Conservation (phyloP, 345 rosid genomes). For the Hibiscus mutabilis region DNA sequence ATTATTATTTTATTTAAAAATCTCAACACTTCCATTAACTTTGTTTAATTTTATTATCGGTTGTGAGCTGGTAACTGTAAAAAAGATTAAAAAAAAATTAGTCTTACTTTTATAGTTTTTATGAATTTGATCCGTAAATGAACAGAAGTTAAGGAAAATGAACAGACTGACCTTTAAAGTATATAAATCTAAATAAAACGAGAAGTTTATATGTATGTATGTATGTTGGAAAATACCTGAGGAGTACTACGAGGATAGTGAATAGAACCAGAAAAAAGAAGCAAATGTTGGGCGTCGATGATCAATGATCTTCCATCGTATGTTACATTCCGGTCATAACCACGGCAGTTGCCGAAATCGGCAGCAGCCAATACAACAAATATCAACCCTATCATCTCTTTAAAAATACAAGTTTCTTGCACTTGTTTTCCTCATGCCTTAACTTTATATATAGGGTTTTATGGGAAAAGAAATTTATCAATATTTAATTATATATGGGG, state of each 20-base stretch:
- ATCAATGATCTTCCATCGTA: conserved; percentile 61
- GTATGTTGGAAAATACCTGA: conserved; percentile 24
- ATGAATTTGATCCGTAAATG: too few relatives aligned
- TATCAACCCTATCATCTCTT: neutral
- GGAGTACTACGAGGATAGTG: conserved; percentile 85
- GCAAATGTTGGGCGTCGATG: conserved; percentile 47
- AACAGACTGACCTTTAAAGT: too few relatives aligned
- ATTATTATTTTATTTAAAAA: too few relatives aligned
- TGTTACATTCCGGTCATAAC: conserved; percentile 15
- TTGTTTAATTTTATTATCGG: too few relatives aligned
- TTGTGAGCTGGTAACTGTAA: too few relatives aligned
- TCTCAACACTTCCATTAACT: too few relatives aligned
- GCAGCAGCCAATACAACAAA: conserved; percentile 2
- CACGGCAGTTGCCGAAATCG: neutral
- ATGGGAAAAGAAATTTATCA: neutral
- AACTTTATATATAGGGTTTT: neutral
- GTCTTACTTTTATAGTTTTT: too few relatives aligned
- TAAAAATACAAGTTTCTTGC: neutral
- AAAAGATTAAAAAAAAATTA: too few relatives aligned
- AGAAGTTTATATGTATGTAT: neutral
- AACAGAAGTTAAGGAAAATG: too few relatives aligned
- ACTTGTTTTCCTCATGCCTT: neutral
- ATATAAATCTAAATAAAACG: neutral
- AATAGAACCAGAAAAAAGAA: conserved; percentile 80
- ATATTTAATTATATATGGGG: neutral